Evolutionary conservation across 108 stramenopile genomes (phyloP).

Genomic region (Fistulifera solaris): DNA sequence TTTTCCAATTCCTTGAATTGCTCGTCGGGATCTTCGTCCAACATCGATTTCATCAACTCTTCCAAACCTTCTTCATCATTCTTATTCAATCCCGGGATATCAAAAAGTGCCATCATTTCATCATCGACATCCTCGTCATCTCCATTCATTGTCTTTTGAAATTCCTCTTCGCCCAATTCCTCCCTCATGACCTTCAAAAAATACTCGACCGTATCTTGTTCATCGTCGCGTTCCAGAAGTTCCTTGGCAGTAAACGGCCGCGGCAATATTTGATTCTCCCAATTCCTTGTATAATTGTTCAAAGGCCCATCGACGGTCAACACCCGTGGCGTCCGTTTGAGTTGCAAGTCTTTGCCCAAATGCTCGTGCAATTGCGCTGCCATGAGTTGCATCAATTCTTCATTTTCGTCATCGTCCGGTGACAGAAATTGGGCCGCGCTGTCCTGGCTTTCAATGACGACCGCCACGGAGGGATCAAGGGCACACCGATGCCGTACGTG

Average conservation of each 20-base stretch:
- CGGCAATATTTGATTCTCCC: slow-evolving; percentile 17
- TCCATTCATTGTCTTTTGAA: slow-evolving; percentile 26
- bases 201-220: slow-evolving; percentile 21
- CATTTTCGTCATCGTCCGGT: slow-evolving; percentile 35
- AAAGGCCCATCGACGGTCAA: slow-evolving; percentile 46
- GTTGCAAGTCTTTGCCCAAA: slow-evolving; percentile 28
- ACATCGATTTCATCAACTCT: slow-evolving; percentile 23
- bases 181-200: slow-evolving; percentile 36
- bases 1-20: slow-evolving; percentile 5
- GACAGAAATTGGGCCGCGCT: slow-evolving; percentile 17
- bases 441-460: slow-evolving; percentile 19
- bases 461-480: slow-evolving; percentile 34
- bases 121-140: slow-evolving; percentile 14
- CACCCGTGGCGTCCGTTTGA: slow-evolving; percentile 41
- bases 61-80: slow-evolving; percentile 26
- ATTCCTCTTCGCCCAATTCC: slow-evolving; percentile 44
- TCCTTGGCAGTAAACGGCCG: slow-evolving; percentile 16
- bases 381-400: slow-evolving; percentile 49
- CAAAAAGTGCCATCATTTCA: slow-evolving; percentile 26
- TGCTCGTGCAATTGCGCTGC: slow-evolving; percentile 33
- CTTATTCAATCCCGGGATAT: slow-evolving; percentile 19
- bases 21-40: slow-evolving; percentile 13
- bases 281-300: slow-evolving; percentile 24
- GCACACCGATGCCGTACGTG: slow-evolving; percentile 33
- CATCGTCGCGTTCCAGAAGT: slow-evolving; percentile 20